Conservation (phyloP, 352 stramenopile species). For the Pythium aphanidermatum region DNA sequence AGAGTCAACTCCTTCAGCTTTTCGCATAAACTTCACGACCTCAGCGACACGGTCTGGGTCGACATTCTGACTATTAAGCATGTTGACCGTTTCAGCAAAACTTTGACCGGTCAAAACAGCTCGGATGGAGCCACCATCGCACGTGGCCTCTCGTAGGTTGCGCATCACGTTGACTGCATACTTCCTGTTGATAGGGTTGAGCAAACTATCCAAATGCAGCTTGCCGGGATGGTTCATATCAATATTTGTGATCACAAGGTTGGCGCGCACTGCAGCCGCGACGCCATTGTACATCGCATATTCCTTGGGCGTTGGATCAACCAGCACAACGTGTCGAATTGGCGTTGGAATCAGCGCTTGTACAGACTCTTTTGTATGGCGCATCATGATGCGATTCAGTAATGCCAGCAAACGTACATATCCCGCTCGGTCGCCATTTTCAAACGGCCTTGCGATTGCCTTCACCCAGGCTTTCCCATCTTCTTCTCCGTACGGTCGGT, state of each 20-base stretch:
- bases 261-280: constrained; percentile 48
- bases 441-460: constrained; percentile 68
- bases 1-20: constrained; percentile 33
- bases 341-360: constrained; percentile 35
- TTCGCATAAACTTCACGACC: constrained; percentile 49
- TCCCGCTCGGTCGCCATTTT: constrained; percentile 41
- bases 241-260: constrained; percentile 74
- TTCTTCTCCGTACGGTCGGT: constrained; percentile 75
- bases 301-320: constrained; percentile 64
- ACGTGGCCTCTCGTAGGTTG: constrained; percentile 60
- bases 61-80: constrained; percentile 28
- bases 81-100: constrained; percentile 60
- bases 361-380: constrained; percentile 93
- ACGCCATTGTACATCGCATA: constrained; percentile 73
- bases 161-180: constrained; percentile 47
- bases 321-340: constrained; percentile 26
- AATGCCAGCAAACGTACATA: constrained; percentile 78
- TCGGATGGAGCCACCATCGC: constrained; percentile 39
- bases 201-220: constrained; percentile 58
- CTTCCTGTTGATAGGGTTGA: constrained; percentile 67
- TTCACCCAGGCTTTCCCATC: constrained; percentile 75
- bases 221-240: constrained; percentile 53
- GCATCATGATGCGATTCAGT: constrained; percentile 90
- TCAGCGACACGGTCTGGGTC: constrained; percentile 33
- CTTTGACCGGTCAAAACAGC: constrained; percentile 32